Percentiles rank a stretch among this genome's conserved stretches.
phyloP scores from a whole-genome alignment of 331 rosid genomes.

The Quercus phellos region DNA sequence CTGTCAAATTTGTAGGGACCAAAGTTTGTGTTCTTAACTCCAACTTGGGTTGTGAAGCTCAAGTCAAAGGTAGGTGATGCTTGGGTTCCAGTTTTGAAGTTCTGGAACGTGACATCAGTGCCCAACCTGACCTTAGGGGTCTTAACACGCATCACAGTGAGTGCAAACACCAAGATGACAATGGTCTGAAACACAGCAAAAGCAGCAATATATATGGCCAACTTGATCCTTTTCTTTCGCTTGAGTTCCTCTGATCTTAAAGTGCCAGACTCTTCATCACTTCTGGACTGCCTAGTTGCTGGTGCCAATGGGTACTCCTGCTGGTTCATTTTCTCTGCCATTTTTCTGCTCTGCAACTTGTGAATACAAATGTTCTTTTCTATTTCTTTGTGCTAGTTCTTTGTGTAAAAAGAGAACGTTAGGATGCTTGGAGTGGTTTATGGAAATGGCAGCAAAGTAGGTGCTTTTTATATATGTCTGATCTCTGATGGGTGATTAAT shows the following conservation, averaged over 20 bases:
- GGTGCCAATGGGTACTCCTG: constrained; percentile 13
- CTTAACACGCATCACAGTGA: constrained; percentile 13
- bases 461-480: not conserved
- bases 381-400: no score
- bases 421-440: not conserved
- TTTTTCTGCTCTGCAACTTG: not conserved
- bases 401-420: no score
- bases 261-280: constrained; percentile 2
- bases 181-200: constrained; percentile 19
- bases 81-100: not conserved
- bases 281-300: constrained; percentile 5
- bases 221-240: constrained; percentile 23
- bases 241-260: not conserved
- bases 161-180: not conserved
- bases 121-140: constrained; percentile 18
- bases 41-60: constrained; percentile 16
- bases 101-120: not conserved
- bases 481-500: no score
- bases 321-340: constrained; percentile 21
- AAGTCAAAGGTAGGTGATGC: not conserved
- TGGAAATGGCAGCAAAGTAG: not conserved
- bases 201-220: constrained; percentile 2
- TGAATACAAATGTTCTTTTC: not conserved
- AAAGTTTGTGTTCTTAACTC: constrained; percentile 26
- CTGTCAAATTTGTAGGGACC: constrained; percentile 26